Conservation (phyloP, 2,329 filamentous ascomycete genomes). For the Hypomyces rosellus region DNA sequence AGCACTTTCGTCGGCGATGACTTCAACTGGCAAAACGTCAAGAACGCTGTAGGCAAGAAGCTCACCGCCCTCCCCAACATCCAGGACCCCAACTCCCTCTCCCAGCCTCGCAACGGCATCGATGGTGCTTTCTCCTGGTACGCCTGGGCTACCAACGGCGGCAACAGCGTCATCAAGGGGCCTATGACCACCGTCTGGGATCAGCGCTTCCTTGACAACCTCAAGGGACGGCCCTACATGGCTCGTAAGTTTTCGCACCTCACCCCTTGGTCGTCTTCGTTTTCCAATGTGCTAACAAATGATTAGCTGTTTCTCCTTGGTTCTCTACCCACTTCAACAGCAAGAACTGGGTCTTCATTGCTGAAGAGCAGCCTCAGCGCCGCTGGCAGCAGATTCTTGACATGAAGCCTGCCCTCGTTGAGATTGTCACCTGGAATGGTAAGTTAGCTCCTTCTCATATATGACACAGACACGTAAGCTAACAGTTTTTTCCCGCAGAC, state of each 20-base stretch:
- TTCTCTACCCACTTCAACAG: conserved; percentile 20
- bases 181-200: conserved; percentile 19
- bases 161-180: conserved; percentile 15
- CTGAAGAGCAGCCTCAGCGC: conserved; percentile 17
- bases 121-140: conserved; percentile 19
- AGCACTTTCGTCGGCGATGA: conserved; percentile 19
- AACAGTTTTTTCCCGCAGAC: conserved; percentile 6
- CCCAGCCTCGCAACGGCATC: conserved; percentile 12
- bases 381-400: conserved; percentile 19
- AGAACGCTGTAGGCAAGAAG: conserved; percentile 14
- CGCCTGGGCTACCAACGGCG: conserved; percentile 18
- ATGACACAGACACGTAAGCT: neutral
- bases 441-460: neutral
- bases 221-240: conserved; percentile 16
- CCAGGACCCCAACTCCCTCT: conserved; percentile 15
- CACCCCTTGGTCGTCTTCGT: neutral
- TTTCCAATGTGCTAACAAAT: neutral
- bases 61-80: conserved; percentile 16
- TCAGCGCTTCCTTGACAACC: conserved; percentile 12
- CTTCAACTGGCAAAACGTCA: conserved; percentile 18
- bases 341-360: conserved; percentile 20
- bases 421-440: conserved; percentile 19
- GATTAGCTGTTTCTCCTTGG: conserved; percentile 18
- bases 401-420: conserved; percentile 18
- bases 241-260: conserved; percentile 15